Percentiles rank a stretch among this genome's conserved stretches.
These are phyloP conservation scores for Grosmannia penicillata DNA, from an alignment of 2,329 filamentous ascomycete genomes.

Conservation along the genomic window DNA sequence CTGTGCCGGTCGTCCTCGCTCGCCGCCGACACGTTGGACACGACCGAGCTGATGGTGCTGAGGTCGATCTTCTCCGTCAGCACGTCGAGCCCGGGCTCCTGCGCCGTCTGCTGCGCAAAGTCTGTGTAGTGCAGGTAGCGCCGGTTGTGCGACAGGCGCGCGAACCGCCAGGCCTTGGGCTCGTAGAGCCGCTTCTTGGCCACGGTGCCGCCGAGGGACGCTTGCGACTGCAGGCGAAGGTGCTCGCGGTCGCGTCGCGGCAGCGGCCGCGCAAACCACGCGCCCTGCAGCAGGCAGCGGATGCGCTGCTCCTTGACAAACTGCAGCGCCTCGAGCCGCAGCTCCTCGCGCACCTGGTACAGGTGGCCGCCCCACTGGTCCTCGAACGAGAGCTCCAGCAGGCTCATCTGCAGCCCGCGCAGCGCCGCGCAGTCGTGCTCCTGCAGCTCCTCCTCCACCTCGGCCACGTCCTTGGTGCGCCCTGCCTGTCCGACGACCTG, in stretches of 20 bases:
- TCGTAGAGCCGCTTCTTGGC: constrained; percentile 24
- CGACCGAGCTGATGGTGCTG: constrained; percentile 75
- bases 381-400: constrained; percentile 82
- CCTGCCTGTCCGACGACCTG: constrained; percentile 73
- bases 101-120: constrained; percentile 50
- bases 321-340: constrained; percentile 80
- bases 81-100: constrained; percentile 56
- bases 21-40: constrained; percentile 73
- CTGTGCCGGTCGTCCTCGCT: constrained; percentile 35
- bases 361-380: constrained; percentile 89
- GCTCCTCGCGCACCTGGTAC: constrained; percentile 75
- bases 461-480: constrained; percentile 68
- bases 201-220: constrained; percentile 9
- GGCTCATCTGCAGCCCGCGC: constrained; percentile 81
- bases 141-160: constrained; percentile 79
- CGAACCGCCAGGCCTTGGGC: constrained; percentile 61
- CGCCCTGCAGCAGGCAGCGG: constrained; percentile 71
- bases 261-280: constrained; percentile 60
- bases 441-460: constrained; percentile 77
- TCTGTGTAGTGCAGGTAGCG: constrained; percentile 82
- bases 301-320: constrained; percentile 97
- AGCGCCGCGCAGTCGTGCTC: constrained; percentile 69
- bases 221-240: constrained; percentile 16
- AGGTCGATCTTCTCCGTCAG: constrained; percentile 77
- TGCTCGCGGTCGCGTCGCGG: constrained; percentile 22